Evolutionary conservation across 352 stramenopile genomes (phyloP), one percentile per base, ranked within the genome.

Genomic region (Globisporangium camurandrum): DNA sequence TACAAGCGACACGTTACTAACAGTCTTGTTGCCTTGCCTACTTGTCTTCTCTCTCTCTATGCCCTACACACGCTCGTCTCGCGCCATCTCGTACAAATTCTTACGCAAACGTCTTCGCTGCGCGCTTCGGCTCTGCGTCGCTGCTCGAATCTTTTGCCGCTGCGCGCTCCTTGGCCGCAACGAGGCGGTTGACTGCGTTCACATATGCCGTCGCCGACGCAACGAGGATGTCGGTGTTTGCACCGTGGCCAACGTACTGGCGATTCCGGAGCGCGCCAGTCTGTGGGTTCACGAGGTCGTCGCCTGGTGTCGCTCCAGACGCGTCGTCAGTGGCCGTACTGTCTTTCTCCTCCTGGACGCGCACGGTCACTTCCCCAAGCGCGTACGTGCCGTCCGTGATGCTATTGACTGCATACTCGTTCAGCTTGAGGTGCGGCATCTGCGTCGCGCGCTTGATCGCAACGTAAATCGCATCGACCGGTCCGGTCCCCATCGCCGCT

Each of bases 141-240:
- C 22, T 14, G 46, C 34, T 44, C 17, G 28, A 48, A 34, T 61
- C 54, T 30, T 56, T 61, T 16, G 16, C 33, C n/a, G n/a, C n/a
- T 51, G 43, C 59, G 44, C 79, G 76, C 49, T 70, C 59, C 53
- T 90, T 84, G 9, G 79, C 75, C 1, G 75, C 85, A 51, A 94
- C 64, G 55, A 92, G 64, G 51, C 84, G 82, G 68, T 95, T 95
- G 22, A 94, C 71, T 14, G 84, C 84, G 59, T 90, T 93, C 38
- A 95, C 71, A 58, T 95, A 95, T 2, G 84, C 84, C 20, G 84
- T 94, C 34, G 86, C 86, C 1, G 80, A 92, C 2, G 84, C 82
- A 17, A 95, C 84, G 27, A 95, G 63, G 49, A 95, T 95, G 61
- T 95, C 85, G 30, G 78, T 93, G 72, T 95, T 92, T 30, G 85